Conservation (phyloP, 169 alveolate genomes). For the Haemoproteus tartakovskyi region DNA sequence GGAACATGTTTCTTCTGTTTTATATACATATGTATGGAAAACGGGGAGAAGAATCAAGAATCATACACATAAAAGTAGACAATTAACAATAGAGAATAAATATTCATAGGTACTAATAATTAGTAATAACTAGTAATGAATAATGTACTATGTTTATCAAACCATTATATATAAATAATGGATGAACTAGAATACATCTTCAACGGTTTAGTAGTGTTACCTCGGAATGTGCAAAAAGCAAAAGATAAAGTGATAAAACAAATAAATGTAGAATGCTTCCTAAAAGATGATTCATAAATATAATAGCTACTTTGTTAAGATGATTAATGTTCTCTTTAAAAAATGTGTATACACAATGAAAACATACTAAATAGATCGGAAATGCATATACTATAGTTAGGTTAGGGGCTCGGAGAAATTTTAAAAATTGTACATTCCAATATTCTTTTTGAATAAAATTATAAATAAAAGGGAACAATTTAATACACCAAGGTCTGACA, state of each 20-base stretch:
- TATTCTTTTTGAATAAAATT: constrained; percentile 70
- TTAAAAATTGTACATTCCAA: constrained; percentile 73
- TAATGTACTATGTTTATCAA: too few relatives aligned
- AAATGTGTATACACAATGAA: constrained; percentile 16
- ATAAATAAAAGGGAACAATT: constrained; percentile 65
- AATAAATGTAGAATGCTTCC: constrained; percentile 14
- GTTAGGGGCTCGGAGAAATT: constrained; percentile 55
- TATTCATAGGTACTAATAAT: too few relatives aligned
- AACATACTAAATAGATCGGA: constrained; percentile 41
- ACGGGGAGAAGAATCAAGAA: too few relatives aligned
- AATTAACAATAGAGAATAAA: too few relatives aligned
- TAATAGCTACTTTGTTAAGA: neutral
- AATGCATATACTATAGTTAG: constrained; percentile 13
- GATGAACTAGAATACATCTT: too few relatives aligned
- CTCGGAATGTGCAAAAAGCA: constrained; percentile 55
- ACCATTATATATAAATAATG: too few relatives aligned
- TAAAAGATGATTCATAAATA: constrained; percentile 6
- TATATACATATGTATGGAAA: too few relatives aligned
- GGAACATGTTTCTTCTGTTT: too few relatives aligned
- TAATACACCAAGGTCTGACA: constrained; percentile 73
- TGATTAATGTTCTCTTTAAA: neutral
- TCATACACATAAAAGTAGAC: too few relatives aligned
- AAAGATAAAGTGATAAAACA: constrained; percentile 14
- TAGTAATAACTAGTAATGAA: too few relatives aligned
- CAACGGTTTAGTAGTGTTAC: too few relatives aligned